These are phyloP conservation scores for Croton laevigatus DNA, from an alignment of 441 rosid genomes.

Conservation along the genomic window DNA sequence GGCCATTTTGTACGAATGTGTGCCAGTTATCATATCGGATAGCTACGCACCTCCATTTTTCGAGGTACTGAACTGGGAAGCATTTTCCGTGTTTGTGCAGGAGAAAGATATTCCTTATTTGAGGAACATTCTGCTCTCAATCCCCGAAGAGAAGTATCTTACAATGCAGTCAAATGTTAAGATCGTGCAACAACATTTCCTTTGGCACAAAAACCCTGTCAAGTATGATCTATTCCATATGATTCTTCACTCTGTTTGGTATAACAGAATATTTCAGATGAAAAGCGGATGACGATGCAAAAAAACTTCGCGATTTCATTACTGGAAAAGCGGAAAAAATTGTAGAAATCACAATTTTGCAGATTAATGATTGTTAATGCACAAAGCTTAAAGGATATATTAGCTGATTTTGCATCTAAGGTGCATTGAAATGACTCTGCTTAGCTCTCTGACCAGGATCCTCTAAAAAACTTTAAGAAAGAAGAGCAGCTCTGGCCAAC, in stretches of 20 bases:
- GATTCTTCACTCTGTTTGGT: constrained; percentile 72
- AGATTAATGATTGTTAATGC: neutral
- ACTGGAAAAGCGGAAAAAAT: neutral
- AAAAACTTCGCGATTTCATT: neutral
- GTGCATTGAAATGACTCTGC: no score
- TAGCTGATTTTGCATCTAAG: neutral
- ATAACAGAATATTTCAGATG: constrained; percentile 49
- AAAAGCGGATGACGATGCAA: constrained; percentile 28
- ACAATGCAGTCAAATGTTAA: constrained; percentile 50
- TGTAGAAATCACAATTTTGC: neutral
- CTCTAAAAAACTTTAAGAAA: no score
- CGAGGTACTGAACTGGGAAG: constrained; percentile 77
- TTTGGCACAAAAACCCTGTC: constrained; percentile 61
- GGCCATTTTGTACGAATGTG: constrained; percentile 70
- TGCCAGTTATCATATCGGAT: constrained; percentile 84
- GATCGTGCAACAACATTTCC: constrained; percentile 63
- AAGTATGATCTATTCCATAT: constrained; percentile 67
- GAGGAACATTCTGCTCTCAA: constrained; percentile 62
- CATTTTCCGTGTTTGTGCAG: constrained; percentile 63
- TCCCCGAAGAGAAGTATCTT: constrained; percentile 59
- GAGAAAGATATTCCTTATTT: constrained; percentile 69
- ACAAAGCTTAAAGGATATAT: neutral
- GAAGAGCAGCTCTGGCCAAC: no score
- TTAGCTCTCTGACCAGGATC: no score
- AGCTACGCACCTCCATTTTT: constrained; percentile 89